Evolutionary conservation across 2,329 filamentous ascomycete genomes (phyloP), one percentile per base, ranked within the genome.

Genomic region (Apiospora marii): DNA sequence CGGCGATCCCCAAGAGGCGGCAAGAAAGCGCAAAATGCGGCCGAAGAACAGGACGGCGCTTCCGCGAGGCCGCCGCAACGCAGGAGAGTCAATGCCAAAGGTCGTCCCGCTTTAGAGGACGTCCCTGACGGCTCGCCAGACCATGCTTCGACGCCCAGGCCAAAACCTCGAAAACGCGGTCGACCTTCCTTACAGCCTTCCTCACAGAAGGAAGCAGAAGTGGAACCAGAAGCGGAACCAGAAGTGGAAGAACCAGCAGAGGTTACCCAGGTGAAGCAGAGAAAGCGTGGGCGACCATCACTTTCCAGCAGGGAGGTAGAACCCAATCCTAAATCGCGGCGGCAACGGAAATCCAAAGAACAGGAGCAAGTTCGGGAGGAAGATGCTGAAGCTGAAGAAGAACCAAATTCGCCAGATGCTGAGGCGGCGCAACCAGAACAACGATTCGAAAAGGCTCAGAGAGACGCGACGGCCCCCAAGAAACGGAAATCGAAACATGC

Each of bases 261-360:
- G 27, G 34, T 37, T 7, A 13, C 67, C n/a, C 8, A 27, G 44
- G 68, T 44, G 71, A 77, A 70, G 70, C 71, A 75, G 70, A 74
- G 73, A 48, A 78, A 77, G 71, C 79, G 75, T 51, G 76, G 74
- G n/a, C 77, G 77, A 7, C 77, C 79, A 34, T 81, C 82, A 19
- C 70, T 79, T 37, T 24, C 61, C 4, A 74, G 74, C 19, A 71
- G 73, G 16, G 73, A 74, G 6, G 30, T 72, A 41, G 41, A 74
- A 58, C 49, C 43, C 30, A 51, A 43, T 61, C 49, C 48, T 12
- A 43, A 46, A 44, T 8, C 49, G 34, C 51, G 27, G 34, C 24
- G 34, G 49, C 49, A 37, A 37, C 48, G 48, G 27, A 30, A 30
- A 22, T 44, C 53, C 16, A 72, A 70, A 64, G 34, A 70, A 27